Evolutionary conservation across 2,329 filamentous ascomycete genomes (phyloP).

Genomic region (Hypoxylon sp.): DNA sequence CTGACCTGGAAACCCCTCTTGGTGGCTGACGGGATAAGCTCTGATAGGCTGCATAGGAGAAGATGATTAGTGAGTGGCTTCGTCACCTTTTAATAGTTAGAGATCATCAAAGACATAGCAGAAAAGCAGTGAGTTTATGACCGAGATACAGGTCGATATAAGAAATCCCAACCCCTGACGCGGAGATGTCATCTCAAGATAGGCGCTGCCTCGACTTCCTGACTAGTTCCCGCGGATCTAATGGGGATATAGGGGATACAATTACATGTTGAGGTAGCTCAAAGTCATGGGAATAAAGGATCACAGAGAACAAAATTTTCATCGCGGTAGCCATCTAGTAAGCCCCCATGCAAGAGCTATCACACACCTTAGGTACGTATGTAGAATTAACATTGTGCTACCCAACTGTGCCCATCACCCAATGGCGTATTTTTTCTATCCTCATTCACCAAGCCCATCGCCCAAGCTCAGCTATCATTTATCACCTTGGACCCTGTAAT

Average conservation of each 20-base stretch:
- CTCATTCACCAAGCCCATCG: not conserved
- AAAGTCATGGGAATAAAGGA: not conserved
- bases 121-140: not conserved
- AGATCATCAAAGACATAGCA: not conserved
- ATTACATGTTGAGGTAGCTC: not conserved
- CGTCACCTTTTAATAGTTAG: no score
- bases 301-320: not conserved
- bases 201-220: not conserved
- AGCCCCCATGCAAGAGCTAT: conserved; percentile 1
- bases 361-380: not conserved
- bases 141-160: not conserved
- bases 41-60: no score
- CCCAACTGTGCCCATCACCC: not conserved
- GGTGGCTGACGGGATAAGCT: no score
- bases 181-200: not conserved
- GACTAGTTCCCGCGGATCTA: not conserved
- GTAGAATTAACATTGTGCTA: not conserved
- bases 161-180: not conserved
- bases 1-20: no score
- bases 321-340: not conserved
- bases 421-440: not conserved
- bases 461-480: not conserved
- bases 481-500: not conserved
- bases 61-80: no score
- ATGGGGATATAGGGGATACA: not conserved